These are phyloP conservation scores for Saccharomycopsis crataegensis DNA, from an alignment of 1,139 yeast genomes.

Conservation along the genomic window DNA sequence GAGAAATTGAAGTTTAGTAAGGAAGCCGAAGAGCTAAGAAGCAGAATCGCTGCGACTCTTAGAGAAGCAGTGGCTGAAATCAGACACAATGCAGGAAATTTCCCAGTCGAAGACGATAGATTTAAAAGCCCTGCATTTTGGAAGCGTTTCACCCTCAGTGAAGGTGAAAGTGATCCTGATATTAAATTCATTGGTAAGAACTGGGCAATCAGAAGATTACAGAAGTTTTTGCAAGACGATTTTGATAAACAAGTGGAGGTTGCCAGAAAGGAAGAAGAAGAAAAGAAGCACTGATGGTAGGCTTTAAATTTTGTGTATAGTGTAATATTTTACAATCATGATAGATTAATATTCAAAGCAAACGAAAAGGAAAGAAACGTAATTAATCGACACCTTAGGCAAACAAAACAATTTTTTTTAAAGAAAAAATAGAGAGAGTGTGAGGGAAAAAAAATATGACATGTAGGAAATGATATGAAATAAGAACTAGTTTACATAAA, in stretches of 20 bases:
- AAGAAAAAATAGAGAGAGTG: background rate
- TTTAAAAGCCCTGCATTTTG: slow-evolving; percentile 66
- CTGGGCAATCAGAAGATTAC: slow-evolving; percentile 72
- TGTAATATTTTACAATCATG: no score
- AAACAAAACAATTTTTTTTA: background rate
- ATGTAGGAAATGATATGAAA: no score
- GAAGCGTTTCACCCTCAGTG: slow-evolving; percentile 54
- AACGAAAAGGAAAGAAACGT: background rate
- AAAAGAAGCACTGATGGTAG: background rate
- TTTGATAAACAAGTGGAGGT: slow-evolving; percentile 9
- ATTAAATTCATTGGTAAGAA: slow-evolving; percentile 65
- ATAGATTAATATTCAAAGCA: no score
- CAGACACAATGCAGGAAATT: slow-evolving; percentile 39
- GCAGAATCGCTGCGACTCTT: slow-evolving; percentile 60
- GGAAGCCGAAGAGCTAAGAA: slow-evolving; percentile 57
- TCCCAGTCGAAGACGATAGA: slow-evolving; percentile 48
- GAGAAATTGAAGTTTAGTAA: slow-evolving; percentile 54
- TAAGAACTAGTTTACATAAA: no score
- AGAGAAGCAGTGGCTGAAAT: slow-evolving; percentile 57
- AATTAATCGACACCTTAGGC: background rate
- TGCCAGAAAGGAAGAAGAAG: background rate
- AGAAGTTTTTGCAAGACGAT: slow-evolving; percentile 38
- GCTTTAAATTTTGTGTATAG: no score
- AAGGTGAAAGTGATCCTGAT: slow-evolving; percentile 62
- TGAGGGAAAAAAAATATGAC: no score